These are phyloP conservation scores for Aspergillus novoparasiticus DNA, from an alignment of 2,329 filamentous ascomycete genomes.

Conservation along the genomic window DNA sequence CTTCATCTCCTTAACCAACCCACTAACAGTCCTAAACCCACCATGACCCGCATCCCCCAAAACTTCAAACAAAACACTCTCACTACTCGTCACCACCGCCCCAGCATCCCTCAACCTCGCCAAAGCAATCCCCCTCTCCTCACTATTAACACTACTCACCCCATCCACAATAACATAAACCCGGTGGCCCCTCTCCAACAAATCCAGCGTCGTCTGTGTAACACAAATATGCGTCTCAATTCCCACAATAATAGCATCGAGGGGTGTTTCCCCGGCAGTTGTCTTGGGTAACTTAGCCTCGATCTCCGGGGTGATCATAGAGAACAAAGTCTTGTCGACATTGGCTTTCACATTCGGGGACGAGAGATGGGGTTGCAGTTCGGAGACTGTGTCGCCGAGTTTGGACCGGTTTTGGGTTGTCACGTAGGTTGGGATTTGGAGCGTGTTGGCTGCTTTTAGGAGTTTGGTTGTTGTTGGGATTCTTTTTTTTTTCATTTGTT, in stretches of 20 bases:
- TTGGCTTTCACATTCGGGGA: slow-evolving; percentile 55
- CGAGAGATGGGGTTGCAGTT: slow-evolving; percentile 60
- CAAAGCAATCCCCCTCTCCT: slow-evolving; percentile 79
- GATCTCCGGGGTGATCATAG: slow-evolving; percentile 78
- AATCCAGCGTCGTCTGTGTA: slow-evolving; percentile 85
- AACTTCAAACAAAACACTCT: slow-evolving; percentile 87
- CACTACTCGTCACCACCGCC: slow-evolving; percentile 78
- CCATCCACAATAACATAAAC: slow-evolving; percentile 90
- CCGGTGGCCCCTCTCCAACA: slow-evolving; percentile 71
- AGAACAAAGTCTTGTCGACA: slow-evolving; percentile 86
- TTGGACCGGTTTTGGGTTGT: slow-evolving; percentile 82
- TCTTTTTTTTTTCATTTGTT: slow-evolving; percentile 40
- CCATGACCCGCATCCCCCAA: slow-evolving; percentile 76
- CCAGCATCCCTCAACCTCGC: slow-evolving; percentile 74
- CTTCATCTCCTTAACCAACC: slow-evolving; percentile 76
- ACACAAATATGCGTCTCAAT: slow-evolving; percentile 96
- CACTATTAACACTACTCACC: slow-evolving; percentile 81
- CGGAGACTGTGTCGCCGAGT: slow-evolving; percentile 78
- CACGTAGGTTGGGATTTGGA: slow-evolving; percentile 73
- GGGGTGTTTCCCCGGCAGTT: slow-evolving; percentile 37
- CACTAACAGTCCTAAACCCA: slow-evolving; percentile 71
- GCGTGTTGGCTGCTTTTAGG: slow-evolving; percentile 56
- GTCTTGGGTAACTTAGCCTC: slow-evolving; percentile 37
- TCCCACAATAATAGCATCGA: slow-evolving; percentile 76
- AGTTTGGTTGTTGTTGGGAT: slow-evolving; percentile 70